Percentiles rank a stretch among this genome's conserved stretches.
Evolutionary conservation across 192 early-diverging fungal species (phyloP).

Genomic region (Gaertneriomyces semiglobifer): DNA sequence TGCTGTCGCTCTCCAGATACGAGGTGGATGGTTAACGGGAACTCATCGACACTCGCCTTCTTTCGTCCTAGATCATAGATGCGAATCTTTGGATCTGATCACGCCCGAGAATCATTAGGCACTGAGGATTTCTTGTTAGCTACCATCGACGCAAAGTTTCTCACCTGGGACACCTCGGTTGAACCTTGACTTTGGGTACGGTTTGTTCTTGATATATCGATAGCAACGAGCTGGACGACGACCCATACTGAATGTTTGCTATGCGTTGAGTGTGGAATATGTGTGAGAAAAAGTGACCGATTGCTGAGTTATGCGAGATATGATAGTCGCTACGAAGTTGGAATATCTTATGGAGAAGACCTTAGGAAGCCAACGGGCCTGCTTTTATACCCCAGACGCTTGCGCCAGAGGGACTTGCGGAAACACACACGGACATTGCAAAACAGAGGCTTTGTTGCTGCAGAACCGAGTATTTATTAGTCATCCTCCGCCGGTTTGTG

Average conservation of each 20-base stretch:
- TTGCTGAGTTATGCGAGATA: too few species aligned
- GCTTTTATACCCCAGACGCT: too few species aligned
- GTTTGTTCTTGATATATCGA: conserved; percentile 99
- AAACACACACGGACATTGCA: too few species aligned
- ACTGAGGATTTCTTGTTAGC: not conserved
- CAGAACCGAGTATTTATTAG: too few species aligned
- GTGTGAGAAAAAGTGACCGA: too few species aligned
- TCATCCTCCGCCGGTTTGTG: too few species aligned
- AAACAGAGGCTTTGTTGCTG: too few species aligned
- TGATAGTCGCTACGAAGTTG: too few species aligned
- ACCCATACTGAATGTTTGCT: conserved; percentile 65
- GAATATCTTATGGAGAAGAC: too few species aligned
- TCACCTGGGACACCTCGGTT: conserved; percentile 95
- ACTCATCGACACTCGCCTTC: conserved; percentile 96
- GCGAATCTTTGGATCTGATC: conserved; percentile 88
- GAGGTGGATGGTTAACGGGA: conserved; percentile 94
- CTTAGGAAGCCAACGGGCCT: too few species aligned
- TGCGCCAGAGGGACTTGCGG: too few species aligned
- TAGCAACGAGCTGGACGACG: conserved; percentile 99
- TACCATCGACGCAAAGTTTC: conserved; percentile 7
- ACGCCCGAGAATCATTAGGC: not conserved
- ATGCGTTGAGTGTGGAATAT: not conserved
- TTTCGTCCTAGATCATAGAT: conserved; percentile 97
- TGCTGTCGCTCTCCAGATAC: conserved; percentile 97
- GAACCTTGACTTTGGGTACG: conserved; percentile 98